These are phyloP conservation scores for Colletotrichum musae DNA, from an alignment of 2,329 filamentous ascomycete species.

Conservation along the genomic window DNA sequence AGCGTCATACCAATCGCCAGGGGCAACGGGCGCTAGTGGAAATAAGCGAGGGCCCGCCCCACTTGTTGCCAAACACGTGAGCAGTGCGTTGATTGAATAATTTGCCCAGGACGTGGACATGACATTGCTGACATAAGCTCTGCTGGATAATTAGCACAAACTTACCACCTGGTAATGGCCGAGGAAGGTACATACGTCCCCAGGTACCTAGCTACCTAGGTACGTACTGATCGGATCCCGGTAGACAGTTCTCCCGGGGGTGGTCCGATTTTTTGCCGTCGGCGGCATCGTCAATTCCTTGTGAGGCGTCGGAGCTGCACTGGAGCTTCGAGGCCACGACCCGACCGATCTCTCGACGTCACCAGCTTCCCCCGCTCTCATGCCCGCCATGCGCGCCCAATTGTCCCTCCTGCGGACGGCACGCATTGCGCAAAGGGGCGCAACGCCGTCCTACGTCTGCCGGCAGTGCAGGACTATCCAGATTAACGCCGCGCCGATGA, in stretches of 20 bases:
- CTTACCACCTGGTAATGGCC: too few species aligned
- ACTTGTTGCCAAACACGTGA: not conserved
- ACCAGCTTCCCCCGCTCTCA: slow-evolving; percentile 22
- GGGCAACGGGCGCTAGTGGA: slow-evolving; percentile 20
- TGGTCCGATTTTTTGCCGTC: slow-evolving; percentile 36
- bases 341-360: slow-evolving; percentile 29
- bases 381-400: slow-evolving; percentile 59
- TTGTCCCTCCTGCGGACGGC: slow-evolving; percentile 56
- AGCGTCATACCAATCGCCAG: slow-evolving; percentile 20
- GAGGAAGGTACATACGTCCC: too few species aligned
- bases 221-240: not conserved
- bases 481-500: slow-evolving; percentile 73
- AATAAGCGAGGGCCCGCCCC: not conserved
- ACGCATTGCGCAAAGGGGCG: slow-evolving; percentile 47
- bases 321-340: slow-evolving; percentile 30
- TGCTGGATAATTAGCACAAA: too few species aligned
- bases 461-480: slow-evolving; percentile 73
- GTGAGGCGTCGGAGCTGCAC: slow-evolving; percentile 16
- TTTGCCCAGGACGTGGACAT: not conserved
- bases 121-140: too few species aligned
- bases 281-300: slow-evolving; percentile 10
- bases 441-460: slow-evolving; percentile 59
- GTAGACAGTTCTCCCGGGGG: not conserved
- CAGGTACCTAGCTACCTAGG: not conserved
- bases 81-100: not conserved